Evolutionary conservation across 192 early-diverging fungal genomes (phyloP).

Genomic region (Allomyces javanicus): DNA sequence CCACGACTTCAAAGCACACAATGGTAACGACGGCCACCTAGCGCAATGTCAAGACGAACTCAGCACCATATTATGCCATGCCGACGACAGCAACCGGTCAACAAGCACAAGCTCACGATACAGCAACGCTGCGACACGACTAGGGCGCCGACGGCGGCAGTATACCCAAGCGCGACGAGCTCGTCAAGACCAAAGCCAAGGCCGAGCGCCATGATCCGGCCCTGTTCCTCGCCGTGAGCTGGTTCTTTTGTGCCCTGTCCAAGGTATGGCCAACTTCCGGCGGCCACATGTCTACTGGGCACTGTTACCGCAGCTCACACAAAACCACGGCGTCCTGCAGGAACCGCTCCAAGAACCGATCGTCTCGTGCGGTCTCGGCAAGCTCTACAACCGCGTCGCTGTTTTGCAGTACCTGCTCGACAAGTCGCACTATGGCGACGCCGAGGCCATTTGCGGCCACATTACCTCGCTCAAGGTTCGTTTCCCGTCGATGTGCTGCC

Average conservation of each 20-base stretch:
- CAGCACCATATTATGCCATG: no score
- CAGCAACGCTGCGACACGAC: no score
- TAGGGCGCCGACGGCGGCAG: conserved; percentile 67
- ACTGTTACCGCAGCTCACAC: no score
- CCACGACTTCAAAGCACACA: no score
- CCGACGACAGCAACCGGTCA: no score
- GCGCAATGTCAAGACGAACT: no score
- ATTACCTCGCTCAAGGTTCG: conserved; percentile 39
- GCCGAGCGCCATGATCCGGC: conserved; percentile 43
- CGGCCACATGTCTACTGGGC: no score
- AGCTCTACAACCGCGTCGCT: conserved; percentile 67
- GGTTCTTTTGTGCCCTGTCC: conserved; percentile 61
- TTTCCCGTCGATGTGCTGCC: background rate
- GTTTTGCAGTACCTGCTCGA: conserved; percentile 57
- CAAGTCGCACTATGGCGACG: conserved; percentile 51
- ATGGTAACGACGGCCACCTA: no score
- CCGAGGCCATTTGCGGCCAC: conserved; percentile 51
- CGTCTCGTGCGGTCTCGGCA: conserved; percentile 47
- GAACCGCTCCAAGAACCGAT: conserved; percentile 37
- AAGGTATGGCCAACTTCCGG: conserved; percentile 33
- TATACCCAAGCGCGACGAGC: conserved; percentile 68
- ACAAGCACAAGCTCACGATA: no score
- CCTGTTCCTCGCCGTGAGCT: conserved; percentile 31
- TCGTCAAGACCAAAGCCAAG: conserved; percentile 61
- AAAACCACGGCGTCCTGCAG: conserved; percentile 3